phyloP scores from a whole-genome alignment of 2,329 filamentous ascomycete species.

The Cladosporium velox region DNA sequence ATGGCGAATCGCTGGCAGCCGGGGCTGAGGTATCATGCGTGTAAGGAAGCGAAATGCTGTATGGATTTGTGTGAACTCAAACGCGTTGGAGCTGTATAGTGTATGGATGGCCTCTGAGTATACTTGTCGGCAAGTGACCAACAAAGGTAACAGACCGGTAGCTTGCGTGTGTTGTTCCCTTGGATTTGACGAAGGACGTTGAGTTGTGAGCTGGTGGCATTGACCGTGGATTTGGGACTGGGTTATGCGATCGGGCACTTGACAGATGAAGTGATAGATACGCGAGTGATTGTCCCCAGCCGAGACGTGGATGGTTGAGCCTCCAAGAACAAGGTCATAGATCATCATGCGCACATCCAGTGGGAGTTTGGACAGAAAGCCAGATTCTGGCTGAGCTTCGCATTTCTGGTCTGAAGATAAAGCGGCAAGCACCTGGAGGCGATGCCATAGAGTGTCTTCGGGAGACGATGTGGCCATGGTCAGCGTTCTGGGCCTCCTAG shows the following conservation, averaged over 20 bases:
- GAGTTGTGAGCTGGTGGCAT: conserved; percentile 29
- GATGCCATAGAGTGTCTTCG: conserved; percentile 30
- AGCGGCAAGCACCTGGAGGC: conserved; percentile 29
- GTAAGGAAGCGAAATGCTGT: conserved; percentile 36
- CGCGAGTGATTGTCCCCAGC: conserved; percentile 26
- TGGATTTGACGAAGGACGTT: conserved; percentile 26
- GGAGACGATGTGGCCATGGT: conserved; percentile 30
- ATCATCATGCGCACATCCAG: conserved; percentile 38
- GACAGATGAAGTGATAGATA: conserved; percentile 33
- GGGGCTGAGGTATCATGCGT: conserved; percentile 33
- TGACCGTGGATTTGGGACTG: conserved; percentile 26
- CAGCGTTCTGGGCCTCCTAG: conserved; percentile 31
- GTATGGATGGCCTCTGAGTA: conserved; percentile 36
- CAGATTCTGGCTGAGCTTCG: conserved; percentile 29
- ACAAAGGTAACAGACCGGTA: conserved; percentile 33
- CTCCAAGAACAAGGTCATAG: conserved; percentile 37
- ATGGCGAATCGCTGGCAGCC: conserved; percentile 32
- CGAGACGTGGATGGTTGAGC: conserved; percentile 33
- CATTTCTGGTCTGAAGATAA: conserved; percentile 29
- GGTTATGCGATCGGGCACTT: conserved; percentile 30
- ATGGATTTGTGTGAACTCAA: conserved; percentile 38
- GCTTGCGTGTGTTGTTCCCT: conserved; percentile 26
- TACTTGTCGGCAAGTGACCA: conserved; percentile 35
- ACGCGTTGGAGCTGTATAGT: conserved; percentile 37
- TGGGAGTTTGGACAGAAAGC: conserved; percentile 33